Evolutionary conservation across 1,284 basidiomycete species (phyloP), one percentile per base, ranked within the genome.

Genomic region (Leccinum fallax): DNA sequence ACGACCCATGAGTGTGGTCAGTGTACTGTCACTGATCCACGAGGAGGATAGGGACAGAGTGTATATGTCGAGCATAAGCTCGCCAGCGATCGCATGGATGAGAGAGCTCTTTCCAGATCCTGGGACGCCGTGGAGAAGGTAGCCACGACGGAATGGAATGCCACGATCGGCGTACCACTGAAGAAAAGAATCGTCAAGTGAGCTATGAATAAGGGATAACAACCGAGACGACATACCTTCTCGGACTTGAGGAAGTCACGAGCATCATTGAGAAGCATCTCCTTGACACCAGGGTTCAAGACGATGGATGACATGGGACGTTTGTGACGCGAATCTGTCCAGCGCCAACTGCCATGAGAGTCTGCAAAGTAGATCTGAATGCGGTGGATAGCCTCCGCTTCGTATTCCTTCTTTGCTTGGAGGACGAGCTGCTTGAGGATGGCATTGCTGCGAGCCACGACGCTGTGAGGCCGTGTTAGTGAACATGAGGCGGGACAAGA

Each of bases 321-420:
- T 75, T 92, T 92, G 74, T 92, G 90, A 49, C 90, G 80, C 15
- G 88, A 90, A 73, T 92, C 90, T 0, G 89, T 91, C 88, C 89
- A 93, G 55, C 90, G 80, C 91, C 91, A 93, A 57, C 85, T 86
- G 30, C 90, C 91, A 74, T 93, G 89, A n/a, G 88, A 88, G 74
- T 92, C 90, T 13, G 91, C 91, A 71, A 93, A 92, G 72, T 92
- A 93, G 40, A 93, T 92, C 73, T 93, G 89, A 66, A 93, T 90
- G 53, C 90, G 84, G 70, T 93, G 90, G 40, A 92, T 84, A 43
- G 89, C 86, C 71, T 92, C 90, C 0, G 89, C 89, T 75, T 93
- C 91, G 69, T 93, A 93, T 70, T 91, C 89, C 69, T 84, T 85
- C 80, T 93, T 93, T n/a, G 90, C 90, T 69, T 92, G 88, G n/a